A percentile compares a stretch with the other conserved stretches of the same genome.
These are phyloP conservation scores for Inga oerstediana DNA, from an alignment of 306 rosid genomes.

Conservation along the genomic window DNA sequence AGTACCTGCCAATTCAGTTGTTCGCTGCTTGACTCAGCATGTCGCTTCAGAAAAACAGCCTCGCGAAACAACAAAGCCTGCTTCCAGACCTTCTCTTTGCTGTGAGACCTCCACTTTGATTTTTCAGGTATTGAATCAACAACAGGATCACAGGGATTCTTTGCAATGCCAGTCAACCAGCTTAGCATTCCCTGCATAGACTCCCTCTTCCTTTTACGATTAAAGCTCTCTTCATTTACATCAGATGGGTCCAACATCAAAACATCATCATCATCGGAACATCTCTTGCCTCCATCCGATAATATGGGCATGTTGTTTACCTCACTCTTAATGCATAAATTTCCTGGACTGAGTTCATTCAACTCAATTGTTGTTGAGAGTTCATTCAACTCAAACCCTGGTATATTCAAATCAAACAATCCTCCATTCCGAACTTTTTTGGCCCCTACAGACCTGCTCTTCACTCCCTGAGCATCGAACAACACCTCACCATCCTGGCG, in stretches of 20 bases:
- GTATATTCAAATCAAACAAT: slow-evolving; percentile 28
- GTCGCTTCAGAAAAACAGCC: slow-evolving; percentile 48
- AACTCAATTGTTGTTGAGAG: background rate
- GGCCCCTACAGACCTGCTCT: background rate
- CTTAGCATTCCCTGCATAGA: slow-evolving; percentile 43
- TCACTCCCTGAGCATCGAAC: slow-evolving; percentile 37
- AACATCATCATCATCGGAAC: slow-evolving; percentile 29
- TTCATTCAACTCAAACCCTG: background rate
- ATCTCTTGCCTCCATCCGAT: slow-evolving; percentile 30
- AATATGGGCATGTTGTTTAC: slow-evolving; percentile 33
- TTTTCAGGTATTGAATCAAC: slow-evolving; percentile 60
- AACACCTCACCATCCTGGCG: slow-evolving; percentile 35
- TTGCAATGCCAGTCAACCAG: slow-evolving; percentile 63
- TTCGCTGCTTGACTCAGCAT: slow-evolving; percentile 42
- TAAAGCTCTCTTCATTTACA: slow-evolving; percentile 33
- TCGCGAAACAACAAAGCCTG: slow-evolving; percentile 67
- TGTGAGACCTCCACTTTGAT: slow-evolving; percentile 60
- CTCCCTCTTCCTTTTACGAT: slow-evolving; percentile 48
- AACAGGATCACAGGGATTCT: slow-evolving; percentile 62
- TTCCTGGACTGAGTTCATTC: background rate
- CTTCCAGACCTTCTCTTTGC: slow-evolving; percentile 60
- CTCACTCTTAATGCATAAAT: slow-evolving; percentile 15
- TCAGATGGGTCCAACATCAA: slow-evolving; percentile 38
- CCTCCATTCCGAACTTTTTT: slow-evolving; percentile 21
- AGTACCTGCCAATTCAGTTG: slow-evolving; percentile 64